These are phyloP conservation scores for Solanum sitiens DNA, from an alignment of 257 asterid genomes.

Conservation along the genomic window DNA sequence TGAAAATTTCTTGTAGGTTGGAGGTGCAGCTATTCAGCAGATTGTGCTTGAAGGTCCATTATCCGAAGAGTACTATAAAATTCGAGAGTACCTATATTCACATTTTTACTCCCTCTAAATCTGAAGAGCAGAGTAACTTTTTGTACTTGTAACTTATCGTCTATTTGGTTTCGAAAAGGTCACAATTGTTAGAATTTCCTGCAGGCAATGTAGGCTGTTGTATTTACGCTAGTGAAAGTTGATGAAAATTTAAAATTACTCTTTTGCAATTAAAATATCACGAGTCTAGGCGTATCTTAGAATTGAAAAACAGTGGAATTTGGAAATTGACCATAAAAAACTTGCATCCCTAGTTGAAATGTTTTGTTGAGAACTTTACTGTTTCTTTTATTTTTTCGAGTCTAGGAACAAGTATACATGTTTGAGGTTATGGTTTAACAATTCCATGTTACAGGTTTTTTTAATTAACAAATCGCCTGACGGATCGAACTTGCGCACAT, in stretches of 20 bases:
- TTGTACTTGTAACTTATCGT: neutral
- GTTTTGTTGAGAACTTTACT: neutral
- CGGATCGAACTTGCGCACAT: no score
- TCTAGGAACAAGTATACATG: neutral
- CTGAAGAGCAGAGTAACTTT: no score
- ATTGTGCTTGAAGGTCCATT: slow-evolving; percentile 93
- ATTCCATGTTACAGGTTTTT: neutral
- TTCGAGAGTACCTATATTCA: slow-evolving; percentile 70
- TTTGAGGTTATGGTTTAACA: neutral
- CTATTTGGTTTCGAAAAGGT: neutral
- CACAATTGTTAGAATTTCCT: neutral
- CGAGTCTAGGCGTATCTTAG: neutral
- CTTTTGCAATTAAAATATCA: neutral
- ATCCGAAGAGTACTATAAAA: slow-evolving; percentile 79
- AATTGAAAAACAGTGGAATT: neutral
- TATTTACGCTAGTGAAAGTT: neutral
- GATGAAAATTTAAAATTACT: neutral
- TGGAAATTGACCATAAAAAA: neutral
- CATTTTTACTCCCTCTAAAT: slow-evolving; percentile 74
- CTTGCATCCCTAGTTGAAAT: neutral
- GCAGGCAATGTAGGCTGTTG: neutral
- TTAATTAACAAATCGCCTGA: neutral
- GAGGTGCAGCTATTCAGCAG: slow-evolving; percentile 67
- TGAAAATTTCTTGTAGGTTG: slow-evolving; percentile 38
- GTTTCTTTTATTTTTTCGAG: neutral